Evolutionary conservation across 768 basidiomycete genomes (phyloP), one percentile per base, ranked within the genome.

Genomic region (Xanthoconium stramineum): DNA sequence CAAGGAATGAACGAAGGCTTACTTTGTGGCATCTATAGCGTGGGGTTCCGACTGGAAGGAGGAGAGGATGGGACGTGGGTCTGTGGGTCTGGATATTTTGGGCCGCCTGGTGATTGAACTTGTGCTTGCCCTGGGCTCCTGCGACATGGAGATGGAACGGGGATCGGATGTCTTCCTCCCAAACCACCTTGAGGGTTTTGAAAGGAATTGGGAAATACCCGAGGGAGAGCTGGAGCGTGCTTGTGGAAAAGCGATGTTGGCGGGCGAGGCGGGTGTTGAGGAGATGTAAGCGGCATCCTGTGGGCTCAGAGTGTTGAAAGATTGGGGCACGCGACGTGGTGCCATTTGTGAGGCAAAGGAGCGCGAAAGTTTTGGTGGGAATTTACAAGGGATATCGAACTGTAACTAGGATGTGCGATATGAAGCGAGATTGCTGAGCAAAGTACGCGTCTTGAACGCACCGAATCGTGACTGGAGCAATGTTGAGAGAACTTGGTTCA

Each of bases 1-100:
- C 4, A 24, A 24, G 24, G 20, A 49, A 48, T 7, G 35, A 17
- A 37, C 1, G 32, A 52, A 42, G 47, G 10, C 85, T 73, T 72
- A 86, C 88, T 78, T 79, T 66, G 76, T 74, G 60, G 80, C 78
- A 55, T 77, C 75, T 50, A 74, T 67, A 38, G 74, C 73, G 61
- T 82, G 82, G 2, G 72, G 74, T 60, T 88, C 83, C 19, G 69
- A 64, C 60, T 73, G 74, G 44, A 78, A 61, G 17, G 70, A 72
- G 3, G 72, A 61, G 60, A 88, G 70, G 52, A 92, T 86, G 3
- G 89, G 91, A 20, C 90, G 75, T 10, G 89, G 90, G 63, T 92
- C 91, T 6, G 89, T 90, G 1, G 90, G 90, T 45, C 86, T 84
- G 33, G 91, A 92, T 37, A 92, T 93, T 77, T 90, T 91, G 51